Evolutionary conservation across 352 stramenopile genomes (phyloP), one percentile per base, ranked within the genome.

Genomic region (Phytophthora europaea): DNA sequence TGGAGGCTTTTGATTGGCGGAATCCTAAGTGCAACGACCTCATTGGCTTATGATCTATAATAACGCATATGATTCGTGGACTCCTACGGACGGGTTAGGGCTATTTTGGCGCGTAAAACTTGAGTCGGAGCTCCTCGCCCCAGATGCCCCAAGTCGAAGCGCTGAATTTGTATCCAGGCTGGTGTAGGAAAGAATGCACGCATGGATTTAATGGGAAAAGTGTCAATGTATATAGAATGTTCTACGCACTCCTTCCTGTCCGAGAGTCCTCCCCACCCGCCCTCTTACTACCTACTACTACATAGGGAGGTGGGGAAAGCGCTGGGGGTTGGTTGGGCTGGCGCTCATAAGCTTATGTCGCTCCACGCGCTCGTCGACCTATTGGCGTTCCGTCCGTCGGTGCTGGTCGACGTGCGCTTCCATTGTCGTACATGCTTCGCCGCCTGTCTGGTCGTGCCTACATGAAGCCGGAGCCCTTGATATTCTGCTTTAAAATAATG

Each of bases 401-500:
- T 43, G 47, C 47, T 74, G 59, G 48, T 71, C 50, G 26, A 72
- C 31, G 66, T 75, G 71, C 66, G 66, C 61, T 67, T 59, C 61
- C 72, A 72, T 66, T 66, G 66, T 65, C 67, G 48, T 77, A 65
- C 65, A 73, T 57, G 47, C 70, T 26, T 53, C 64, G 38, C 38
- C 38, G 38, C 22, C 59, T 15, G 20, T 56, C 16, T 50, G 13
- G 38, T 16, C 38, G 40, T 38, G 52, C 68, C 70, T 94, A 93
- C 86, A 95, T 95, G 81, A 98, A 96, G 67, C 88, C 92, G 22
- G 88, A 95, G 68, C 92, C 90, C 75, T 97, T 96, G 73, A 98
- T 92, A 90, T 98, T 98, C 74, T 94, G 88, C 78, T 94, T 92
- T 62, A 98, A 86, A 75, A 98, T 97, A 74, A 98, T 98, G 70